phyloP scores from a whole-genome alignment of 371 early-diverging fungal species.

The Batkoa obscura region DNA sequence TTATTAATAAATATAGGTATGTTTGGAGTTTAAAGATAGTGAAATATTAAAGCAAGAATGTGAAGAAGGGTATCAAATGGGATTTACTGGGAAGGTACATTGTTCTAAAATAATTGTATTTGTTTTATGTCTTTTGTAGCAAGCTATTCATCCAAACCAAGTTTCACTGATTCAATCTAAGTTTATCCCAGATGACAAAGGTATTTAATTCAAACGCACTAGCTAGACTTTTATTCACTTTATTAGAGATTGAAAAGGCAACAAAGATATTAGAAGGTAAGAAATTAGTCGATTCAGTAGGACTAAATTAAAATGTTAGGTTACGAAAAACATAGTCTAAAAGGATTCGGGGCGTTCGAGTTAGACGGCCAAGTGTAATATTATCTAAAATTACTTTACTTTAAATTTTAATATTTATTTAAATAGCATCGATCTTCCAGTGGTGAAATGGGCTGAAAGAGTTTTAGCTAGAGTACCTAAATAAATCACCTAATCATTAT shows the following conservation, averaged over 20 bases:
- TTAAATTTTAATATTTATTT: not conserved
- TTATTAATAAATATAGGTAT: conserved; percentile 28
- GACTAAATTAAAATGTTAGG: conserved; percentile 12
- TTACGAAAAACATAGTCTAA: conserved; percentile 32
- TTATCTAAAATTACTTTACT: not conserved
- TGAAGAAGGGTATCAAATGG: conserved; percentile 68
- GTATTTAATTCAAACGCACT: conserved; percentile 13
- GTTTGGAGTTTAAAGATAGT: conserved; percentile 55
- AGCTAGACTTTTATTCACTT: not conserved
- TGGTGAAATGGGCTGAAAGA: conserved; percentile 49
- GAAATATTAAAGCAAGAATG: conserved; percentile 56
- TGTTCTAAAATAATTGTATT: not conserved
- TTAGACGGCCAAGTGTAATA: conserved; percentile 71
- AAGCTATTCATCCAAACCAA: conserved; percentile 83
- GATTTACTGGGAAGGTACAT: conserved; percentile 67
- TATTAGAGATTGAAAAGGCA: conserved; percentile 13
- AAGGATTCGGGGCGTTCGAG: conserved; percentile 73
- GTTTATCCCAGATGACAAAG: conserved; percentile 52
- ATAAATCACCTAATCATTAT: too few species aligned
- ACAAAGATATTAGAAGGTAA: conserved; percentile 16
- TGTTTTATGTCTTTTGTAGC: conserved; percentile 14
- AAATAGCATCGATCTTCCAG: conserved; percentile 42
- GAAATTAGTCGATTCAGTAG: not conserved
- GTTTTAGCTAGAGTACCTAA: conserved; percentile 20
- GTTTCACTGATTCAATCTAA: conserved; percentile 54